Evolutionary conservation across 2,329 filamentous ascomycete species (phyloP).

Genomic region (Rhinocladiella similis): DNA sequence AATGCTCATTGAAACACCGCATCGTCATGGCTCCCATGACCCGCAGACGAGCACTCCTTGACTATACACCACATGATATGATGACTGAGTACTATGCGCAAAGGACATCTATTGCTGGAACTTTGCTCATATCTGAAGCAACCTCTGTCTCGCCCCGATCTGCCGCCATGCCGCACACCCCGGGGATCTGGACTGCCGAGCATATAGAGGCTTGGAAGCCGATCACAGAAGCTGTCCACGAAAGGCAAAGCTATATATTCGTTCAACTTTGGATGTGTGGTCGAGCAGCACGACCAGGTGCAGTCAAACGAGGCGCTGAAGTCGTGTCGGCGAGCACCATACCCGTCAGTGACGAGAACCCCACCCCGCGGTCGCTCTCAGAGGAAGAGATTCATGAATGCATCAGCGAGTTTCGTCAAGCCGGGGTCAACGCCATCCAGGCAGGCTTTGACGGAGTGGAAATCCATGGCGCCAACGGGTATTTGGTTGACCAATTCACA

Average conservation of each 20-base stretch:
- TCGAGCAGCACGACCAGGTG: constrained; percentile 48
- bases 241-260: constrained; percentile 50
- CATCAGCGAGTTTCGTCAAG: constrained; percentile 45
- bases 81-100: constrained; percentile 44
- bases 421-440: constrained; percentile 53
- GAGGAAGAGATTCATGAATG: constrained; percentile 45
- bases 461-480: constrained; percentile 50
- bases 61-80: constrained; percentile 34
- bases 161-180: constrained; percentile 5
- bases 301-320: constrained; percentile 33
- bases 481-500: constrained; percentile 54
- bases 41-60: constrained; percentile 51
- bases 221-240: constrained; percentile 53
- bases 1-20: constrained; percentile 50
- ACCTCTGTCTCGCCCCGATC: constrained; percentile 17
- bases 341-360: not conserved
- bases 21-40: constrained; percentile 56
- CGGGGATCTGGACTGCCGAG: constrained; percentile 25
- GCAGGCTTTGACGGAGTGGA: constrained; percentile 55
- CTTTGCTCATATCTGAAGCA: constrained; percentile 35
- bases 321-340: not conserved
- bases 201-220: constrained; percentile 53
- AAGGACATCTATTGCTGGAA: constrained; percentile 37
- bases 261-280: constrained; percentile 59
- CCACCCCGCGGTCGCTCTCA: constrained; percentile 31